Percentiles rank a stretch among this genome's conserved stretches.
phyloP scores from a whole-genome alignment of 164 flowering plant genomes.

The Litsea cubeba region DNA sequence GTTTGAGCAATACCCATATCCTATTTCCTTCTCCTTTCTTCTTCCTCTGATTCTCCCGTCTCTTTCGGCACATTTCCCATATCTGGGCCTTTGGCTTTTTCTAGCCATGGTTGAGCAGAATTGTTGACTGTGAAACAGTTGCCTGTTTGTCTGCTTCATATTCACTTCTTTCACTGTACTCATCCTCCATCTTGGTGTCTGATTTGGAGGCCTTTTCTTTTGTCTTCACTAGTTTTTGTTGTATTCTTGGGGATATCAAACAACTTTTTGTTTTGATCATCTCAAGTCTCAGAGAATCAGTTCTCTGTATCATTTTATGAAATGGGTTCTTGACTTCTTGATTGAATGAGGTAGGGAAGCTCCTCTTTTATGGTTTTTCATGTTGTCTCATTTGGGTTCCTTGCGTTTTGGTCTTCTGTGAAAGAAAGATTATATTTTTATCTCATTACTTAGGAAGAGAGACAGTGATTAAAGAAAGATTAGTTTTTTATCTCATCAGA shows the following conservation, averaged over 20 bases:
- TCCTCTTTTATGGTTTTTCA: not conserved
- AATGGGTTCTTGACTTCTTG: constrained; percentile 16
- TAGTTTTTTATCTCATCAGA: not conserved
- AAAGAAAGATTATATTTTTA: not conserved
- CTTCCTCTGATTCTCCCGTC: not conserved
- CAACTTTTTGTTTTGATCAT: not conserved
- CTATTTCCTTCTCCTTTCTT: not conserved
- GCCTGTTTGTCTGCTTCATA: constrained; percentile 10
- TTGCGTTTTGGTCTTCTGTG: not conserved
- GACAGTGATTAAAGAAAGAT: not conserved
- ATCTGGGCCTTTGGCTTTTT: constrained; percentile 1
- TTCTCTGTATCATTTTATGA: constrained; percentile 8
- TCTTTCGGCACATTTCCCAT: not conserved
- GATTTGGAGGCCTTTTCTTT: constrained; percentile 7
- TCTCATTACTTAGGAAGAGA: not conserved
- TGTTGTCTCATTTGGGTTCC: constrained; percentile 1
- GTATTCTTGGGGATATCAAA: constrained; percentile 3
- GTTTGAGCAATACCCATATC: not conserved
- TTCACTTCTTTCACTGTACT: constrained; percentile 5
- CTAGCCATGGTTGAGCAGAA: constrained; percentile 7
- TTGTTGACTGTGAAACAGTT: constrained; percentile 8
- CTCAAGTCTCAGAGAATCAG: constrained; percentile 1
- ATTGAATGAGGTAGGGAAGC: constrained; percentile 2
- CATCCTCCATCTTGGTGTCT: constrained; percentile 15
- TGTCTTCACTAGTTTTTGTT: constrained; percentile 9